phyloP scores from a whole-genome alignment of 2,329 filamentous ascomycete species.

The Microcera coccophila region DNA sequence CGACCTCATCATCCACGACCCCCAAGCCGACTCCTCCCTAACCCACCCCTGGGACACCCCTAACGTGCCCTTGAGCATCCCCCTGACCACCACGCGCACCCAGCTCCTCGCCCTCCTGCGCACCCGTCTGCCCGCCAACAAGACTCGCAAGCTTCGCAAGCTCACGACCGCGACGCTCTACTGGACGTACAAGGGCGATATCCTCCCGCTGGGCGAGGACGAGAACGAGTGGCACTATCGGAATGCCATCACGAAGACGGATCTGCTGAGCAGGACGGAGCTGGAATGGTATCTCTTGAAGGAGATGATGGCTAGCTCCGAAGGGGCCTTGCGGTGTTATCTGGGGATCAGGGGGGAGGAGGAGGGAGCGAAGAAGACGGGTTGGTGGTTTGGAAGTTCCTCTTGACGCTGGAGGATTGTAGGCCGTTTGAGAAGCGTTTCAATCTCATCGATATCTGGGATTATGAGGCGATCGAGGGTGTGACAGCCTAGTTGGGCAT shows the following conservation, averaged over 20 bases:
- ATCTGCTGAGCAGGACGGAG: conserved; percentile 23
- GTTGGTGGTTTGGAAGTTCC: conserved; percentile 22
- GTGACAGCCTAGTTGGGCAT: no score
- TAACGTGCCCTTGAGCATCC: conserved; percentile 12
- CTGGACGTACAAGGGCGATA: conserved; percentile 23
- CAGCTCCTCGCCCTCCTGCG: conserved; percentile 26
- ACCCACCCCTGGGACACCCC: conserved; percentile 26
- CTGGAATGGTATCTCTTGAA: conserved; percentile 26
- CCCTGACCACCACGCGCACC: conserved; percentile 17
- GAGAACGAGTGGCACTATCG: conserved; percentile 26
- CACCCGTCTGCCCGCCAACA: conserved; percentile 12
- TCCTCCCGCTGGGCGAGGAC: conserved; percentile 19
- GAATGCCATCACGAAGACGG: conserved; percentile 24
- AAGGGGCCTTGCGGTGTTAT: conserved; percentile 24
- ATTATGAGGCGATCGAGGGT: no score
- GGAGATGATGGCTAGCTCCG: conserved; percentile 25
- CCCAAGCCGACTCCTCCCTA: conserved; percentile 20
- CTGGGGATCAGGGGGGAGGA: conserved; percentile 22
- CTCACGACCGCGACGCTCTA: conserved; percentile 20
- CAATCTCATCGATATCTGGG: no score
- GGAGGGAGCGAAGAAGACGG: conserved; percentile 4
- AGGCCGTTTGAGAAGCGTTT: no score
- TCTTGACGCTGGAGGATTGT: no score
- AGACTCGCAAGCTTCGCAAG: conserved; percentile 9
- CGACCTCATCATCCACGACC: conserved; percentile 22